Evolutionary conservation across 2,329 filamentous ascomycete species (phyloP), one percentile per base, ranked within the genome.

Genomic region (Madurella mycetomatis): DNA sequence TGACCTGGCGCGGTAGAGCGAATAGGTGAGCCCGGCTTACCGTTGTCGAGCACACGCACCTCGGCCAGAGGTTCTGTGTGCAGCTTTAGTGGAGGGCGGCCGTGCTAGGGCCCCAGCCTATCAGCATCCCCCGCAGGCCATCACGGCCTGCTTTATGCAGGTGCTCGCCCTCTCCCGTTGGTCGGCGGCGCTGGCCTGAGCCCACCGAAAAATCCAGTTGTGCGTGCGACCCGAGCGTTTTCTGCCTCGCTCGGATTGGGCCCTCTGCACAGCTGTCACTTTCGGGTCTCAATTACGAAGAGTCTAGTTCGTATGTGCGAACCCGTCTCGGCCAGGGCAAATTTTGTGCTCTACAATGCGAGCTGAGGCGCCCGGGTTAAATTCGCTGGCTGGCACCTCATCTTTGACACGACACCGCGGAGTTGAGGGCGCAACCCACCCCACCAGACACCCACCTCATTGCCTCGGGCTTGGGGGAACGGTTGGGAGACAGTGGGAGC

Each of bases 21-120:
- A 63, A 63, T 63, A 54, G 61, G 58, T 57, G 61, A 55, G 53
- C 47, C 50, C 54, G 56, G 52, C 52, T 54, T 58, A 51, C 55
- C 57, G 53, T 59, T 48, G 53, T 59, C 46, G 25, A 18, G 41
- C 41, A 49, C 49, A 37, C 44, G 49, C 55, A 47, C 46, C 52
- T 55, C 53, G 55, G 56, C 51, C 55, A 57, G 40, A 25, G 45
- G 49, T 40, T 53, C 49, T 47, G 54, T 53, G 55, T 60, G 60
- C 58, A 53, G 48, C 50, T 51, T 53, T 31, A 56, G 58, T 58
- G 60, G 53, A 55, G 47, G 58, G 53, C 54, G 55, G 49, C 55
- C 47, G 25, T 58, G 54, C 50, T 49, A 50, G 57, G 41, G 45
- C 41, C 16, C 41, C 50, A 45, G 51, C 62, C 62, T 62, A 64